Evolutionary conservation across 1,284 basidiomycete species (phyloP).

Genomic region (Waitea zeae): DNA sequence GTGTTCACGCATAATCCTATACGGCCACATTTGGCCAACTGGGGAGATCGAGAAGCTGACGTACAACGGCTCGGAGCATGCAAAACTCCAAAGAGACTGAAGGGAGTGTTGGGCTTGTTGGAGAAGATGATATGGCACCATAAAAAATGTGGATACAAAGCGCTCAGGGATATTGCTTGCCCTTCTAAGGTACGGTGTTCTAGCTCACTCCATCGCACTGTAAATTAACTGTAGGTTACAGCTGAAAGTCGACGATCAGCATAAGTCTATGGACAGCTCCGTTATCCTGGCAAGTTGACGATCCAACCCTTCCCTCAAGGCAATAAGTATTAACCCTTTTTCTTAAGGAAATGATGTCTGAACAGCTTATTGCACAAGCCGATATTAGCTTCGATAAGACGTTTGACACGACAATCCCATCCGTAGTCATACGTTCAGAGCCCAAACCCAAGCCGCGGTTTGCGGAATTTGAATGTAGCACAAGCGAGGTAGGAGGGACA

Average conservation of each 20-base stretch:
- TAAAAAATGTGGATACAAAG: constrained; percentile 50
- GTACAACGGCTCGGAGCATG: constrained; percentile 37
- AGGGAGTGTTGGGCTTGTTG: constrained; percentile 30
- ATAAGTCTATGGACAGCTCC: constrained; percentile 27
- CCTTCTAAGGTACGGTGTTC: constrained; percentile 47
- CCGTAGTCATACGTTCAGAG: too few relatives aligned
- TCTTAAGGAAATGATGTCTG: too few relatives aligned
- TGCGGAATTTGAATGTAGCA: constrained; percentile 53
- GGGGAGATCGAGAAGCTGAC: constrained; percentile 47
- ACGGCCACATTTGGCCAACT: constrained; percentile 23
- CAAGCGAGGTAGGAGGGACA: constrained; percentile 45
- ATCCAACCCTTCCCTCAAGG: too few relatives aligned
- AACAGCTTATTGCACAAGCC: too few relatives aligned
- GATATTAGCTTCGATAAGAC: too few relatives aligned
- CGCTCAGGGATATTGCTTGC: constrained; percentile 47
- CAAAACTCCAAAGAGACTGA: constrained; percentile 64
- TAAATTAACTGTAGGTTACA: constrained; percentile 8
- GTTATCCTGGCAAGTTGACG: constrained; percentile 49
- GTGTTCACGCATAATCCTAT: constrained; percentile 21
- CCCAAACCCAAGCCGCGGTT: constrained; percentile 55
- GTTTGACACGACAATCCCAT: too few relatives aligned
- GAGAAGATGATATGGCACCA: constrained; percentile 55
- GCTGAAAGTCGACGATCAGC: constrained; percentile 14
- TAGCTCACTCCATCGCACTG: too few relatives aligned
- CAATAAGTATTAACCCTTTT: too few relatives aligned